phyloP scores from a whole-genome alignment of 148 eudicot species.

The Vaccinium darrowii region DNA sequence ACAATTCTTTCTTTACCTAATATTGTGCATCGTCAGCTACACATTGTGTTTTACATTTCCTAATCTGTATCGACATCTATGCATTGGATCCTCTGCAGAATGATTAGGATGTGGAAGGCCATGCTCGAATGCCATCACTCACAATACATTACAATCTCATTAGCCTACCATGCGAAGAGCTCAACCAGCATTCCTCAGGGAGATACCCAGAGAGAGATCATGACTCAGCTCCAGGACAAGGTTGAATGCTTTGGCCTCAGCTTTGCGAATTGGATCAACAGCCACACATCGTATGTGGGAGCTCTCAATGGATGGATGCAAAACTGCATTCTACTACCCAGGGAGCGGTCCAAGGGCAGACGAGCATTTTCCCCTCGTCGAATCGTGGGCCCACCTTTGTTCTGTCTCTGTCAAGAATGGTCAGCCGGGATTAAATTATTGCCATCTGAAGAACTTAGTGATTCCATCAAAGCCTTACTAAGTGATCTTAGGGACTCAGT shows the following conservation, averaged over 20 bases:
- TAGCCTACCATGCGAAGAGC: slow-evolving; percentile 79
- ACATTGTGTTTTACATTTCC: neutral
- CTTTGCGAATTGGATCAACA: slow-evolving; percentile 81
- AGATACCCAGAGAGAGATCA: slow-evolving; percentile 57
- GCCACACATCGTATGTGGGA: slow-evolving; percentile 75
- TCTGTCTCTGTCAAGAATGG: slow-evolving; percentile 83
- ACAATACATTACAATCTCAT: slow-evolving; percentile 88
- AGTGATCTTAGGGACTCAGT: slow-evolving; percentile 47
- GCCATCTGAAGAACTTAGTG: slow-evolving; percentile 75
- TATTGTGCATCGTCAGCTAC: neutral
- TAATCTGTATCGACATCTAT: neutral
- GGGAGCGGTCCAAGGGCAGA: slow-evolving; percentile 59
- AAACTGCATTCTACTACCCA: slow-evolving; percentile 71
- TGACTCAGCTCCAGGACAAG: slow-evolving; percentile 69
- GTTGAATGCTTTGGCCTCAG: slow-evolving; percentile 92
- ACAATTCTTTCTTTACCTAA: neutral
- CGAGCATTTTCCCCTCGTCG: slow-evolving; percentile 76
- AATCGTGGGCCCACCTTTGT: slow-evolving; percentile 74
- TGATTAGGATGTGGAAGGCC: slow-evolving; percentile 92
- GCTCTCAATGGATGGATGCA: slow-evolving; percentile 88
- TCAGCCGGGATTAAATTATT: slow-evolving; percentile 62
- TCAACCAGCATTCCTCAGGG: slow-evolving; percentile 39
- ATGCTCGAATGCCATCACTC: slow-evolving; percentile 98
- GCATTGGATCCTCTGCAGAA: slow-evolving; percentile 42
- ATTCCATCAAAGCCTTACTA: slow-evolving; percentile 66